Evolutionary conservation across 139 green algal species (phyloP), one percentile per base, ranked within the genome.

Genomic region (Chlorella sp.): DNA sequence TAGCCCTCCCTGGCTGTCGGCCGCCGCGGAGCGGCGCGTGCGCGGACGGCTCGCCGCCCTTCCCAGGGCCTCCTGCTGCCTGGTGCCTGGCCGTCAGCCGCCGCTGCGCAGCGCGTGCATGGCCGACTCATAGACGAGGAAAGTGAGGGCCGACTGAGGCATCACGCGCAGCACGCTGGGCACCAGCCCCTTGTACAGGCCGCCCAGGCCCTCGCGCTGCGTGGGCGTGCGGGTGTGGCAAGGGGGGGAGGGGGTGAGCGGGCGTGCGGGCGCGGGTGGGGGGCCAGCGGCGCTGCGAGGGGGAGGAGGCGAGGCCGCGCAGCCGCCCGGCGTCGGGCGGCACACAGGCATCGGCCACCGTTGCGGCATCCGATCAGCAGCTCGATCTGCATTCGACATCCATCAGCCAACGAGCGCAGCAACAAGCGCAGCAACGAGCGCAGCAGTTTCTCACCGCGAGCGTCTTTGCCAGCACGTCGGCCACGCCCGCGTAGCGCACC

Each of bases 101-200:
- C n/a, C n/a, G n/a, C n/a, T n/a, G n/a, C n/a, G n/a, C 33, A 75
- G 53, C 53, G 55, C 15, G 5, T 63, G 74, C 77, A 94, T 79
- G 15, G 89, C 81, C 29, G 76, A 86, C 75, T 96, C 91, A 56
- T 95, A 96, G 3, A 96, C 87, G 33, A 91, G 45, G 31, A 96
- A 93, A 8, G 91, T 96, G 59, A 96, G 74, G 11, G 87, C 92
- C 23, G 79, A 85, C 56, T 87, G 76, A 2, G 91, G 91, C 85
- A 95, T 89, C 27, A 94, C 87, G 1, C 91, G 77, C 73, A 94
- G 74, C 56, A 95, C 69, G 72, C 93, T 91, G 60, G 91, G 91
- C 7, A 84, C 79, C 45, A 95, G 77, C 7, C 91, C 91, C 56
- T 90, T 91, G 79, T 95, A 96, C 43, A 96, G 75, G 9, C 89